Percentiles rank a stretch among this genome's conserved stretches.
Evolutionary conservation across 2,329 filamentous ascomycete species (phyloP).

Genomic region (Ophiostoma ulmi): DNA sequence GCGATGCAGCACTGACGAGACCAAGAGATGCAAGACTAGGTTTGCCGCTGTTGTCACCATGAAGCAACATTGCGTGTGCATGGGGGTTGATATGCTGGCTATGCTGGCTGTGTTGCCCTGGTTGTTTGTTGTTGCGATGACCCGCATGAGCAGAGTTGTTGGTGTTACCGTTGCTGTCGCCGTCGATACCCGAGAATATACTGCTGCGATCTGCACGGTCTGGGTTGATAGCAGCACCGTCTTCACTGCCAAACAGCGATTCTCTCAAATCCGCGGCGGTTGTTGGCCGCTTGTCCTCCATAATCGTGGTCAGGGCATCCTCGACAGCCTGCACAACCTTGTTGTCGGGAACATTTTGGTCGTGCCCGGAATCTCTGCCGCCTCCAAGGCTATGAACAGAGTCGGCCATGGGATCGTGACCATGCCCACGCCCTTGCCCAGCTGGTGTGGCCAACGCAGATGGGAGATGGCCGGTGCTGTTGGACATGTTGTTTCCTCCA

Average conservation of each 20-base stretch:
- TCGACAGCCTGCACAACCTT: conserved; percentile 90
- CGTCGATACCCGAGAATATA: conserved; percentile 21
- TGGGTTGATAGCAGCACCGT: conserved; percentile 41
- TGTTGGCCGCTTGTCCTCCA: conserved; percentile 67
- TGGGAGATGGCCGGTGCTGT: conserved; percentile 16
- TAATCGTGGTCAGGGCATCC: conserved; percentile 83
- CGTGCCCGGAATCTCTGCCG: background rate
- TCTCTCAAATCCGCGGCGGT: conserved; percentile 59
- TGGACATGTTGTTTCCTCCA: conserved; percentile 2
- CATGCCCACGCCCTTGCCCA: conserved; percentile 41
- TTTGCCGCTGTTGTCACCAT: conserved; percentile 45
- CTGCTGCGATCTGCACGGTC: conserved; percentile 39
- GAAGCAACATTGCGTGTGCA: conserved; percentile 21
- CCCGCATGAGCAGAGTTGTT: background rate
- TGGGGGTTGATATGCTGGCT: conserved; percentile 12
- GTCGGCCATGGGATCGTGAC: conserved; percentile 58
- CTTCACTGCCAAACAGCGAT: conserved; percentile 58
- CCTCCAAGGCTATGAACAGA: conserved; percentile 75
- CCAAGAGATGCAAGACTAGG: conserved; percentile 89
- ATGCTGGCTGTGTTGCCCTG: background rate
- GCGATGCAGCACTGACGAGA: conserved; percentile 78
- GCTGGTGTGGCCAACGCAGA: background rate
- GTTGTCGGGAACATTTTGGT: conserved; percentile 52
- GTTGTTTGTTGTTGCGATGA: background rate
- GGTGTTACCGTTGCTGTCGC: background rate